These are phyloP conservation scores for Senecio squalidus DNA, from an alignment of 140 eudicot genomes.

Conservation along the genomic window DNA sequence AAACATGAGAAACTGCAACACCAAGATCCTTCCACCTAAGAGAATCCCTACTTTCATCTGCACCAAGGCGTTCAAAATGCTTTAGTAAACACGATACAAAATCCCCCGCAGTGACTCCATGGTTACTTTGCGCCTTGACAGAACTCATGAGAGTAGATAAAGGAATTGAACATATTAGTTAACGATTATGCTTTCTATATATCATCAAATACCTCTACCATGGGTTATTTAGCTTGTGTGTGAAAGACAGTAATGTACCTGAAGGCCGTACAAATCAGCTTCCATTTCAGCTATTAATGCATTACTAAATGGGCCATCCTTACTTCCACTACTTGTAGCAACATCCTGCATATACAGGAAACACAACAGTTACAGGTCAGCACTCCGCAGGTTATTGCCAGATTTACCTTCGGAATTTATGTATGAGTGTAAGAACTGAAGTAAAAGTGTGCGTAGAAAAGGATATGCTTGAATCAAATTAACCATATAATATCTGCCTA, in stretches of 20 bases:
- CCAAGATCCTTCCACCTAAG: no score
- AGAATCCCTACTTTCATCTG: no score
- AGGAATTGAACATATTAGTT: not conserved
- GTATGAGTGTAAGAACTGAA: not conserved
- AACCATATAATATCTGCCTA: not conserved
- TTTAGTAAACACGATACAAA: no score
- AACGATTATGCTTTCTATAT: not conserved
- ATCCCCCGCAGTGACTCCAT: no score
- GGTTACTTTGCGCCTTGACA: no score
- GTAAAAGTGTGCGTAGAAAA: not conserved
- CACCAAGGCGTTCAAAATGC: no score
- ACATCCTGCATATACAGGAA: conserved; percentile 31
- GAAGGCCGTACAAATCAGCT: conserved; percentile 61
- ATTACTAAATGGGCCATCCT: conserved; percentile 46
- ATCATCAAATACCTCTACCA: not conserved
- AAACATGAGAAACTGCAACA: no score
- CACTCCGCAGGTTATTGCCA: conserved; percentile 4
- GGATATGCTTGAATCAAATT: not conserved
- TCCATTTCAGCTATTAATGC: conserved; percentile 76
- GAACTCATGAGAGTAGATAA: no score
- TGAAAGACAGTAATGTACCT: conserved; percentile 27
- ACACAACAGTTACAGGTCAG: not conserved
- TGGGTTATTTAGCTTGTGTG: not conserved
- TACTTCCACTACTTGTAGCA: conserved; percentile 25
- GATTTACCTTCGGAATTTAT: conserved; percentile 12